phyloP scores from a whole-genome alignment of 2,329 filamentous ascomycete genomes.

The Rachicladosporium sp. region DNA sequence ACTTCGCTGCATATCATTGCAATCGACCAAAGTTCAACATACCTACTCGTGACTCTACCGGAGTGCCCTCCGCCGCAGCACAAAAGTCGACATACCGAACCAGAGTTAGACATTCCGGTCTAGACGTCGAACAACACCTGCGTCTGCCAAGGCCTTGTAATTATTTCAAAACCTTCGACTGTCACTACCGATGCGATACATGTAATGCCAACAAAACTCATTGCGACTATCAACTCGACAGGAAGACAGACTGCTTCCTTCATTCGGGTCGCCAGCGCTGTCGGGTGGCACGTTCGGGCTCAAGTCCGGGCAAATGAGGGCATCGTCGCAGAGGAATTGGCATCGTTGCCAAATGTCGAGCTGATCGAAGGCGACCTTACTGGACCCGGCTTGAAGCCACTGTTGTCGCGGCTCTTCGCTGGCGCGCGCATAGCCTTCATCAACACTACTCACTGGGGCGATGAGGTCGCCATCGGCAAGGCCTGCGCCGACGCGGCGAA shows the following conservation, averaged over 20 bases:
- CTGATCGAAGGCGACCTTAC: conserved; percentile 55
- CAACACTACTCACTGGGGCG: conserved; percentile 94
- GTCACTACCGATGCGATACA: conserved; percentile 11
- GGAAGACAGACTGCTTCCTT: conserved; percentile 92
- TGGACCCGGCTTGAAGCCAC: conserved; percentile 17
- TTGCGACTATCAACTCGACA: conserved; percentile 90
- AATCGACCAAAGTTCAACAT: no score
- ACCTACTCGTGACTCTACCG: no score
- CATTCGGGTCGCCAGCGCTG: conserved; percentile 82
- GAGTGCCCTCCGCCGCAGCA: no score
- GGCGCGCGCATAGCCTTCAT: conserved; percentile 86
- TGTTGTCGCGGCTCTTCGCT: conserved; percentile 43
- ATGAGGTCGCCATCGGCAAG: conserved; percentile 81
- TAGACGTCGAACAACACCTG: no score
- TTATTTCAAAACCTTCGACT: background rate
- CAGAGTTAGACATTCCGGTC: no score
- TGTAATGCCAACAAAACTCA: conserved; percentile 49
- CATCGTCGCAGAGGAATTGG: conserved; percentile 77
- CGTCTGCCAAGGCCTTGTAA: no score
- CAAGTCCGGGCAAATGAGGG: conserved; percentile 81
- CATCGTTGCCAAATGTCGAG: conserved; percentile 68
- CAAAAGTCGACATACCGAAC: no score
- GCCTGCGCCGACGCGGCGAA: conserved; percentile 83
- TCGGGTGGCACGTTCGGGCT: conserved; percentile 85
- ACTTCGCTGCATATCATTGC: no score